Base-by-base conservation (phyloP, 768 basidiomycete species). In the Suillus subalutaceus region DNA sequence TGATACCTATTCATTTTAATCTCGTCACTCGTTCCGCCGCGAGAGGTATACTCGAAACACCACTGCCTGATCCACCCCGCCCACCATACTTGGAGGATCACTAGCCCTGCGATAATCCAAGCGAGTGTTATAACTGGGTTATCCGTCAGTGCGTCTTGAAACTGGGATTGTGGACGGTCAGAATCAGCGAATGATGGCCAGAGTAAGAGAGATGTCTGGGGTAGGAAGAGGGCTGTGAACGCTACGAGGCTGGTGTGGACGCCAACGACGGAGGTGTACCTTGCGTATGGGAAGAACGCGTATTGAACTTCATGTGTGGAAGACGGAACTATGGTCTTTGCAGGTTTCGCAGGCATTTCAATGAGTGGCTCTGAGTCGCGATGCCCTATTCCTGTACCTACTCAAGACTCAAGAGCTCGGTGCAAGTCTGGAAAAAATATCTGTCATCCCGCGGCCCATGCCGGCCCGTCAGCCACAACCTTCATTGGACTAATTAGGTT, bases 151-250 rank as follows among this genome's bases (percentile, higher is more conserved):
- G 85, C 81, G 48, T 85, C 86, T 26, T 94, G 77, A 75, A 93
- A 91, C 2, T 84, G 84, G 66, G 88, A 86, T 71, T 93, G 91
- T 13, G 91, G 91, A 63, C 85, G 82, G 70, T 92, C 52, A 4
- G 16, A 5, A 5, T 30, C 90, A 7, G 74, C 75, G 72, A 77
- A 70, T 59, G 70, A 67, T 12, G 75, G 71, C 15, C 76, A 78
- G 65, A 82, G 79, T 32, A 87, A 72, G 55, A 81, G 79, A 3
- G 82, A 80, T 20, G 84, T 85, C 60, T 84, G 85, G n/a, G 92
- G 93, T n/a, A 94, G 81, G 74, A 86, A 88, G 63, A 94, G 80
- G 1, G 85, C 85, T 15, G 84, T 81, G 75, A 92, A 93, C 3
- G 80, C 77, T 67, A 93, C 82, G 9, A 93, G 86, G 18, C 85